phyloP scores from a whole-genome alignment of 1,139 yeast species.

The Diutina pseudorugosa region DNA sequence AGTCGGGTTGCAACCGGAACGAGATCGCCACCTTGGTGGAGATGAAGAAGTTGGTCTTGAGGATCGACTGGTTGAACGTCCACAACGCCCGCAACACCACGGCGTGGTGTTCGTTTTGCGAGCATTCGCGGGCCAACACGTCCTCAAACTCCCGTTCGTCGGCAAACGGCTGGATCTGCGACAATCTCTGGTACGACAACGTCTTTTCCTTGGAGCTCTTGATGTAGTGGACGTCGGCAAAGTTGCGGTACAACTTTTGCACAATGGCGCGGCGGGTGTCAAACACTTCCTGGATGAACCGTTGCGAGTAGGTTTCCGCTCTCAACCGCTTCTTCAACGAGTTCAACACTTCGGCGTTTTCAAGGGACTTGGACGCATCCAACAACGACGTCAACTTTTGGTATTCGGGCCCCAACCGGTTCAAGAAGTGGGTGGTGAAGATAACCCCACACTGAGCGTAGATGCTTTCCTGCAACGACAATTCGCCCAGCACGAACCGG shows the following conservation, averaged over 20 bases:
- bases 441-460: slow-evolving; percentile 92
- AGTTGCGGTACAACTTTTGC: slow-evolving; percentile 77
- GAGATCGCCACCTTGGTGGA: slow-evolving; percentile 93
- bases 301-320: slow-evolving; percentile 87
- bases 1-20: slow-evolving; percentile 78
- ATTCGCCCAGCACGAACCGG: slow-evolving; percentile 60
- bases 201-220: slow-evolving; percentile 68
- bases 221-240: slow-evolving; percentile 84
- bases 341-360: slow-evolving; percentile 64
- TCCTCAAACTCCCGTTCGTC: slow-evolving; percentile 65
- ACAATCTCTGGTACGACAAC: slow-evolving; percentile 77
- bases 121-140: slow-evolving; percentile 55
- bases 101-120: slow-evolving; percentile 72
- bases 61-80: slow-evolving; percentile 72
- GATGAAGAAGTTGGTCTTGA: slow-evolving; percentile 89
- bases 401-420: slow-evolving; percentile 88
- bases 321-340: slow-evolving; percentile 82
- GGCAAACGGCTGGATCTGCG: slow-evolving; percentile 65
- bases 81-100: slow-evolving; percentile 74
- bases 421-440: slow-evolving; percentile 87
- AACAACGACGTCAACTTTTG: slow-evolving; percentile 54
- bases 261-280: slow-evolving; percentile 60
- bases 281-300: slow-evolving; percentile 69
- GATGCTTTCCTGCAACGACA: slow-evolving; percentile 87
- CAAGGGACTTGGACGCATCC: slow-evolving; percentile 45